phyloP scores from a whole-genome alignment of 306 rosid genomes.

The Cyamopsis tetragonoloba region DNA sequence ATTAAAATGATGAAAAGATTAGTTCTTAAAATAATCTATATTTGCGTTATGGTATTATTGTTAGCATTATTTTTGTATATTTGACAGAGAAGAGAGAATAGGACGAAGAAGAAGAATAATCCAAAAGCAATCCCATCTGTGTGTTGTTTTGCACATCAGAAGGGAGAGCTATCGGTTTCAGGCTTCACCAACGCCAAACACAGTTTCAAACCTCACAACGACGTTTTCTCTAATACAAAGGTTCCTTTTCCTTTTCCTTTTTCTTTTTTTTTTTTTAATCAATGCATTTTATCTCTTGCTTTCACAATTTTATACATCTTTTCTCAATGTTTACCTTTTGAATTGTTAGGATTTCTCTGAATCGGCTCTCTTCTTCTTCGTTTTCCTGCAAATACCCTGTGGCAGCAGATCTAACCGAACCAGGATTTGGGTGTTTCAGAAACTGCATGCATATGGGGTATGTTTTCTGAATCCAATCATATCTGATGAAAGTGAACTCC shows the following conservation, averaged over 20 bases:
- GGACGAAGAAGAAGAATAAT: slow-evolving; percentile 25
- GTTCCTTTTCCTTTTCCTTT: neutral
- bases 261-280: neutral
- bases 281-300: neutral
- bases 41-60: neutral
- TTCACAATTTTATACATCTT: neutral
- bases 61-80: neutral
- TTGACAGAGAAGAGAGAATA: neutral
- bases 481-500: neutral
- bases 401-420: slow-evolving; percentile 31
- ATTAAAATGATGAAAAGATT: neutral
- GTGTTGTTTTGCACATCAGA: slow-evolving; percentile 44
- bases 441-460: slow-evolving; percentile 53
- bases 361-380: slow-evolving; percentile 21
- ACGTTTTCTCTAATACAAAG: neutral
- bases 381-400: slow-evolving; percentile 11
- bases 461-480: slow-evolving; percentile 35
- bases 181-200: neutral
- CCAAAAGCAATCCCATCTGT: slow-evolving; percentile 36
- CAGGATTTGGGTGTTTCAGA: slow-evolving; percentile 23
- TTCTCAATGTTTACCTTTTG: neutral
- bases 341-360: slow-evolving; percentile 32
- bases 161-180: slow-evolving; percentile 23
- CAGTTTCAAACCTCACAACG: neutral
- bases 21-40: neutral